Evolutionary conservation across 2,329 filamentous ascomycete genomes (phyloP).

Genomic region (Paradendryphiella salina): DNA sequence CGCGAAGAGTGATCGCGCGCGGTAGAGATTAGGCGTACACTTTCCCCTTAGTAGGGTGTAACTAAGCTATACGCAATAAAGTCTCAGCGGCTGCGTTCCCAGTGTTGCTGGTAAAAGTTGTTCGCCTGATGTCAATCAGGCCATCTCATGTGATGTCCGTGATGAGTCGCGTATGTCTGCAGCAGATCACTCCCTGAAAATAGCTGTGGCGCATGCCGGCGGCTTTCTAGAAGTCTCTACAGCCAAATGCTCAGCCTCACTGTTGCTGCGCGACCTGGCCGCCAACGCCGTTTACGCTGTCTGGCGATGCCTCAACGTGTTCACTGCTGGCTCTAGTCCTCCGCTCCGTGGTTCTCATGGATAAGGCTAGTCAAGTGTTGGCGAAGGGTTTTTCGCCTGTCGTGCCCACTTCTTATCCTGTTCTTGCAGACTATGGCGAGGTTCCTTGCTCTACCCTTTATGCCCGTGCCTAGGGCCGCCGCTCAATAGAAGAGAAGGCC

Average conservation of each 20-base stretch:
- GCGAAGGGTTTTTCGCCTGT: not conserved
- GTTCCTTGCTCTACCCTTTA: conserved; percentile 7
- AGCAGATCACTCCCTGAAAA: conserved; percentile 5
- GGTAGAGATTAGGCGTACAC: no score
- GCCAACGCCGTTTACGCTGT: not conserved
- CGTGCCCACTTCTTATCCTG: not conserved
- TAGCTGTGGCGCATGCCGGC: not conserved
- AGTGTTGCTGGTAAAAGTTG: no score
- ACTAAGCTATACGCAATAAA: no score
- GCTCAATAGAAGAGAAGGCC: conserved; percentile 33
- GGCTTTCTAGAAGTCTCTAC: not conserved
- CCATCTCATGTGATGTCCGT: no score
- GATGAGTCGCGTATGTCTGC: conserved; percentile 3
- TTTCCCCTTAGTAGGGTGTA: no score
- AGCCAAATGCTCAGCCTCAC: conserved; percentile 10
- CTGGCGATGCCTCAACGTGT: not conserved
- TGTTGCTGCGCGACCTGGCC: not conserved
- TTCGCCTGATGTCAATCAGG: no score
- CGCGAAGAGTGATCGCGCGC: no score
- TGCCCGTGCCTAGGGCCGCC: conserved; percentile 27
- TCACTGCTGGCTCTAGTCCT: not conserved
- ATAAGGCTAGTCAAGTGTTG: not conserved
- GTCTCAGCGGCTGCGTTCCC: no score
- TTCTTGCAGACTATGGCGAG: not conserved
- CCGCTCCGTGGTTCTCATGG: not conserved